phyloP scores from a whole-genome alignment of 352 stramenopile genomes.

The Phytophthora foliorum region DNA sequence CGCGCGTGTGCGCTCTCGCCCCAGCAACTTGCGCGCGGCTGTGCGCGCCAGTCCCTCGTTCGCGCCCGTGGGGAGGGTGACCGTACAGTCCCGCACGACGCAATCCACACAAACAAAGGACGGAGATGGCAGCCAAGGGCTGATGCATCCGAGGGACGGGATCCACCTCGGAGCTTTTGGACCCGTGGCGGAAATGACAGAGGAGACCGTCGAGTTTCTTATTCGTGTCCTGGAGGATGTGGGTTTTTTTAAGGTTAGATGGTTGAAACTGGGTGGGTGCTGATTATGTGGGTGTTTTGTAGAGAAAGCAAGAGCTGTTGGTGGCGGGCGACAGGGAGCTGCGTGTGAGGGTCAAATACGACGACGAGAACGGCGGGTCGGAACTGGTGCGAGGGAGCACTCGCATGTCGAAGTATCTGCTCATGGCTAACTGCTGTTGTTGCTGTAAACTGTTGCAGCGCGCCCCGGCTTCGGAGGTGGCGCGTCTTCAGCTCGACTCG shows the following conservation, averaged over 20 bases:
- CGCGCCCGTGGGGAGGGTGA: constrained; percentile 1
- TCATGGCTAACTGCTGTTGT: constrained; percentile 11
- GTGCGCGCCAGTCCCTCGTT: constrained; percentile 50
- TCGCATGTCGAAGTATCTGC: neutral
- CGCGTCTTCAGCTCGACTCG: constrained; percentile 18
- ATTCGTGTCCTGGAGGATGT: constrained; percentile 76
- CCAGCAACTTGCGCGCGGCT: constrained; percentile 54
- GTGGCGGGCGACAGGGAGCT: constrained; percentile 11
- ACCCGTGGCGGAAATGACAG: constrained; percentile 56
- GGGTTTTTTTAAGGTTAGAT: constrained; percentile 3
- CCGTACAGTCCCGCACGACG: constrained; percentile 25
- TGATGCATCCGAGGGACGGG: neutral
- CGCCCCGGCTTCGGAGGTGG: neutral
- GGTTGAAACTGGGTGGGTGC: neutral
- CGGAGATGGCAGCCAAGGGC: constrained; percentile 7
- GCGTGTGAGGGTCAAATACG: constrained; percentile 7
- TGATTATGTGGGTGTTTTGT: neutral
- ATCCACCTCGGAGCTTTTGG: constrained; percentile 57
- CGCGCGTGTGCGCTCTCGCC: constrained; percentile 47
- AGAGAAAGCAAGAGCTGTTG: constrained; percentile 60
- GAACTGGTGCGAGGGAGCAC: constrained; percentile 14
- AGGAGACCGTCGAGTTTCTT: constrained; percentile 76
- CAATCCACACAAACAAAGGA: constrained; percentile 44
- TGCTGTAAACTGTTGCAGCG: neutral
- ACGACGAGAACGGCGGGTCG: neutral